A percentile compares a stretch with the other conserved stretches of the same genome.
phyloP scores from a whole-genome alignment of 257 asterid species.

The Nicotiana sylvestris region DNA sequence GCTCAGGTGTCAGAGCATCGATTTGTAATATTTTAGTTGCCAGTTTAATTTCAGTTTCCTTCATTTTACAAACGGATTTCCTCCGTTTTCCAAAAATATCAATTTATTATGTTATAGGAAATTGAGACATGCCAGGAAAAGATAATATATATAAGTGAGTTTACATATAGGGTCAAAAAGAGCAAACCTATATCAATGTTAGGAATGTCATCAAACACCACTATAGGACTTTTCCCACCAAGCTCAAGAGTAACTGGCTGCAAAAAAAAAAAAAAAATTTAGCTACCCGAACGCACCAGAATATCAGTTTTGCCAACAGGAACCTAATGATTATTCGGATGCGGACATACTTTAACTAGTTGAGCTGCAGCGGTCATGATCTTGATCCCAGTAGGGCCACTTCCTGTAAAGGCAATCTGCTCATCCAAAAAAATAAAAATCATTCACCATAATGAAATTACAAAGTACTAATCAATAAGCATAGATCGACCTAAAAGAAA shows the following conservation, averaged over 20 bases:
- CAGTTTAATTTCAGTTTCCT: neutral
- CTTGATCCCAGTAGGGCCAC: slow-evolving; percentile 84
- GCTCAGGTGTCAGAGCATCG: neutral
- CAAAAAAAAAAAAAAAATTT: slow-evolving; percentile 6
- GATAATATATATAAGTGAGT: neutral
- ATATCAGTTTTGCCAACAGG: neutral
- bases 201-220: slow-evolving; percentile 79
- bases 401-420: slow-evolving; percentile 96
- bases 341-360: slow-evolving; percentile 62
- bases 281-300: neutral
- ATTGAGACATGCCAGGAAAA: neutral
- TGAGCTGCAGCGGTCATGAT: slow-evolving; percentile 98
- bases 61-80: neutral
- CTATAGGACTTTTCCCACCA: slow-evolving; percentile 98
- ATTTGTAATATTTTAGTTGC: neutral
- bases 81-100: neutral
- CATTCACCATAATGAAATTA: slow-evolving; percentile 4
- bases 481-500: slow-evolving; percentile 12
- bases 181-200: slow-evolving; percentile 82
- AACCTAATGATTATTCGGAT: neutral
- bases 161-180: neutral
- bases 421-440: slow-evolving; percentile 16
- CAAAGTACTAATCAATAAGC: neutral
- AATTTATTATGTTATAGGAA: neutral
- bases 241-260: slow-evolving; percentile 99